phyloP scores from a whole-genome alignment of 2,329 filamentous ascomycete species.

The Trichophyton rubrum region DNA sequence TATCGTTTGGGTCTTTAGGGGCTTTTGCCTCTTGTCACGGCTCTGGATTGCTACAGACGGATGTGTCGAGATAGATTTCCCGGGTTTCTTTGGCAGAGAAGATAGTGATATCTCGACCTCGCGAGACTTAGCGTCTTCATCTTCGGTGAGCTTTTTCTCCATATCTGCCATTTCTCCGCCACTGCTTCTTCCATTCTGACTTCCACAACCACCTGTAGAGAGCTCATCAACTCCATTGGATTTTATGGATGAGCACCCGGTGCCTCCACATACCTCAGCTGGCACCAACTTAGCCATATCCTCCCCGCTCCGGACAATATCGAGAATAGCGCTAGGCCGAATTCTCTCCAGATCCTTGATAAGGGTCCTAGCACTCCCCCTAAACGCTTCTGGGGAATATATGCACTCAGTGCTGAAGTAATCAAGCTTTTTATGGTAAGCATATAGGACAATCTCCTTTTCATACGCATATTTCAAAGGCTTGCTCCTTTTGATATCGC shows the following conservation, averaged over 20 bases:
- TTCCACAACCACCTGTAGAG: slow-evolving; percentile 59
- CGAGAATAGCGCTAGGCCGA: slow-evolving; percentile 82
- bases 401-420: slow-evolving; percentile 99
- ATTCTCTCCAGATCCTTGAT: slow-evolving; percentile 95
- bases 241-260: slow-evolving; percentile 11
- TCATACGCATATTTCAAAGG: slow-evolving; percentile 97
- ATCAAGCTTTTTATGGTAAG: slow-evolving; percentile 89
- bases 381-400: slow-evolving; percentile 92
- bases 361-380: slow-evolving; percentile 76
- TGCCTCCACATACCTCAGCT: slow-evolving; percentile 36
- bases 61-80: slow-evolving; percentile 7
- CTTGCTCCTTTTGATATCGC: slow-evolving; percentile 88
- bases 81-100: slow-evolving; percentile 5
- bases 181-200: slow-evolving; percentile 50
- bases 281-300: slow-evolving; percentile 89
- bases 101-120: slow-evolving; percentile 53
- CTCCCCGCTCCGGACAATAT: slow-evolving; percentile 88
- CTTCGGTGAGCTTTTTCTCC: slow-evolving; percentile 57
- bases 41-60: slow-evolving; percentile 11
- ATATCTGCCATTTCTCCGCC: slow-evolving; percentile 72
- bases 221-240: slow-evolving; percentile 41
- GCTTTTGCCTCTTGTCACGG: slow-evolving; percentile 28
- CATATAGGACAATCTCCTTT: slow-evolving; percentile 97
- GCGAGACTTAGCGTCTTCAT: slow-evolving; percentile 47
- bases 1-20: slow-evolving; percentile 46